A percentile compares a stretch with the other conserved stretches of the same genome.
Evolutionary conservation across 257 asterid species (phyloP).

Genomic region (Jasminum sambac): DNA sequence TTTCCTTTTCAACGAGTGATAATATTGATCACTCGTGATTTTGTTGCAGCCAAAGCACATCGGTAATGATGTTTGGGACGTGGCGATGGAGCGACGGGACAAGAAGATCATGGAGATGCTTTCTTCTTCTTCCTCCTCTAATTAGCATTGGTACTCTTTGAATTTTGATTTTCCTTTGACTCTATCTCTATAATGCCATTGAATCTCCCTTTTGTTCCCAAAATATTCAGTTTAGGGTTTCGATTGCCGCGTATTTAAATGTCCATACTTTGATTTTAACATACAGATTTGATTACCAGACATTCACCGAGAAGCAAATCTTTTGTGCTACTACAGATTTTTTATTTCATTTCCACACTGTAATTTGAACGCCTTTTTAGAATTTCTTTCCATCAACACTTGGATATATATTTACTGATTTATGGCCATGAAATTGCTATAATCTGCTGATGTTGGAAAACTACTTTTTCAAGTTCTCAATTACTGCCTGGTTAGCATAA

Average conservation of each 20-base stretch:
- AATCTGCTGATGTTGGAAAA: not conserved
- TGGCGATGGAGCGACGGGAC: slow-evolving; percentile 86
- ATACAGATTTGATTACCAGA: not conserved
- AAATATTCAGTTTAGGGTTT: no score
- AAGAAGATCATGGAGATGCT: slow-evolving; percentile 75
- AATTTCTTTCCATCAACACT: not conserved
- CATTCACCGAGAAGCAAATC: no score
- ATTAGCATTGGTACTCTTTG: slow-evolving; percentile 15
- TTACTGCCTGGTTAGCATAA: not conserved
- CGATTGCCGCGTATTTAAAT: no score
- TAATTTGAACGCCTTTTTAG: not conserved
- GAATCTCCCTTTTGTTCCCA: no score
- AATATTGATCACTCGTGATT: not conserved
- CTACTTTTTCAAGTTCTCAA: not conserved
- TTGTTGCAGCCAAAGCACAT: slow-evolving; percentile 85
- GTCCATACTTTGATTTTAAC: not conserved
- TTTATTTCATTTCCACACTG: not conserved
- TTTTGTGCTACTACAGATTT: not conserved
- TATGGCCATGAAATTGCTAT: not conserved
- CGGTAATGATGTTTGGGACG: slow-evolving; percentile 86
- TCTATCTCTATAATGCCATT: no score
- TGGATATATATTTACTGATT: not conserved
- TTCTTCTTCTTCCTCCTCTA: slow-evolving; percentile 51
- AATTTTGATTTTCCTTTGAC: not conserved
- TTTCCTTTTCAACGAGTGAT: not conserved